Conservation (phyloP, 116 monocot genomes). For the Iris pallida region DNA sequence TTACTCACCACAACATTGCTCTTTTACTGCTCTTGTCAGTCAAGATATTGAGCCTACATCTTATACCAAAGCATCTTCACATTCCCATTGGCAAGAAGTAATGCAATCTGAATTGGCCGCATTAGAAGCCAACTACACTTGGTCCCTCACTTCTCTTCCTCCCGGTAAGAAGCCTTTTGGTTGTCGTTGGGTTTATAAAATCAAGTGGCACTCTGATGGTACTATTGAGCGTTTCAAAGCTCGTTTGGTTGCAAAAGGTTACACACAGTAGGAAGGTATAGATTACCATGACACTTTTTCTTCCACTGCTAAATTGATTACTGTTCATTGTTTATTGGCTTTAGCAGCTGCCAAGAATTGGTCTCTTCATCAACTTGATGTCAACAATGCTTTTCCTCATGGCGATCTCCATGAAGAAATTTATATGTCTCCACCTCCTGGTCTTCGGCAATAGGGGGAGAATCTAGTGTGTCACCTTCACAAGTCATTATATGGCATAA, state of each 20-base stretch:
- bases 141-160: not conserved
- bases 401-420: not conserved
- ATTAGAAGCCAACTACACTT: not conserved
- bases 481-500: not conserved
- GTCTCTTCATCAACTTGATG: constrained; percentile 6
- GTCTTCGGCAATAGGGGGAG: not conserved
- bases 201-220: not conserved
- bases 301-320: not conserved
- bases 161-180: not conserved
- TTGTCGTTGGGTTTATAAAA: constrained; percentile 4
- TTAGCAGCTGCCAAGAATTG: not conserved
- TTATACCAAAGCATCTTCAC: not conserved
- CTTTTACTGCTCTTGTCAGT: not conserved
- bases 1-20: not conserved
- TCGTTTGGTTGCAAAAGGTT: not conserved
- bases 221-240: not conserved
- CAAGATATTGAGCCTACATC: not conserved
- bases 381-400: not conserved
- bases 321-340: not conserved
- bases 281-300: not conserved
- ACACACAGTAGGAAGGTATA: not conserved
- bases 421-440: not conserved
- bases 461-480: not conserved
- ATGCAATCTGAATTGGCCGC: not conserved
- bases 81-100: not conserved